Evolutionary conservation across 2,329 filamentous ascomycete genomes (phyloP).

Genomic region (Colletotrichum musae): DNA sequence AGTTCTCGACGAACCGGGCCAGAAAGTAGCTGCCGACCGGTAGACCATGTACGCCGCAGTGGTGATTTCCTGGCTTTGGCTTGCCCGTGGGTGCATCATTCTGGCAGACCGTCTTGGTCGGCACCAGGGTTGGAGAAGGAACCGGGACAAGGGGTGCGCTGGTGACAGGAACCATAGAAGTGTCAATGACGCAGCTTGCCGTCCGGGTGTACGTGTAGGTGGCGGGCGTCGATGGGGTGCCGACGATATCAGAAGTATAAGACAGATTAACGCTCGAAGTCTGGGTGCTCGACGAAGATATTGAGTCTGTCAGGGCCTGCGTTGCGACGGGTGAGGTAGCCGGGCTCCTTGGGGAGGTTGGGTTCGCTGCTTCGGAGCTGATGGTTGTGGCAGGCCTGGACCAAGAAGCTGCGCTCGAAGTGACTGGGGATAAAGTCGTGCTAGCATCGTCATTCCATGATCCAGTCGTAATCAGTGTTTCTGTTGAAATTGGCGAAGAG

Average conservation of each 20-base stretch:
- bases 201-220: slow-evolving; percentile 2
- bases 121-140: slow-evolving; percentile 44
- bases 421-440: background rate
- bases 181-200: slow-evolving; percentile 50
- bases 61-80: slow-evolving; percentile 47
- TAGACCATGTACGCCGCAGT: slow-evolving; percentile 57
- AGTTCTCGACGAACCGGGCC: slow-evolving; percentile 55
- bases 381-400: background rate
- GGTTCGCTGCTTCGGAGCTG: background rate
- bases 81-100: slow-evolving; percentile 48
- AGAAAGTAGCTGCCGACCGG: slow-evolving; percentile 55
- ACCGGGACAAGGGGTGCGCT: slow-evolving; percentile 46
- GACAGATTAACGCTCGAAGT: background rate
- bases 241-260: slow-evolving; percentile 11
- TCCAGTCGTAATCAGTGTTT: too few species aligned
- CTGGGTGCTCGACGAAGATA: background rate
- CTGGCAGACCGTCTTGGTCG: slow-evolving; percentile 52
- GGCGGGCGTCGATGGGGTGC: slow-evolving; percentile 36
- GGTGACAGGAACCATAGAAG: slow-evolving; percentile 50
- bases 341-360: background rate
- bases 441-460: too few species aligned
- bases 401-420: background rate
- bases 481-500: too few species aligned
- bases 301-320: background rate
- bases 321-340: too few species aligned